These are phyloP conservation scores for Lactarius sanguifluus DNA, from an alignment of 768 basidiomycete species.

Conservation along the genomic window DNA sequence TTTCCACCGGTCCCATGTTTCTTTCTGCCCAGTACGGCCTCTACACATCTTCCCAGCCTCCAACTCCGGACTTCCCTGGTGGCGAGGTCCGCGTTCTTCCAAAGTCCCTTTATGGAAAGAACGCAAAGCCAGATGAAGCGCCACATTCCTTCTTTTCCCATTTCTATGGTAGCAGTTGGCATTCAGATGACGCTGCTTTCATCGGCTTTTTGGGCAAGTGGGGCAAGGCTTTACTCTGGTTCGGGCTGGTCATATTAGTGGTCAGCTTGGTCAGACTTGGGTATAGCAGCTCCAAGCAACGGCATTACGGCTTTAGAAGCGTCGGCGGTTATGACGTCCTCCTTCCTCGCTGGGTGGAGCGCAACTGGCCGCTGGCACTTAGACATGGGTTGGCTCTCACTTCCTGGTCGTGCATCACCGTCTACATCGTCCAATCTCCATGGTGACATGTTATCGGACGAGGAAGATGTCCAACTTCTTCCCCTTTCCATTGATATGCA, in stretches of 20 bases:
- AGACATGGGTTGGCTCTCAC: conserved; percentile 59
- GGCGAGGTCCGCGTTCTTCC: conserved; percentile 86
- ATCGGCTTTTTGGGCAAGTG: conserved; percentile 87
- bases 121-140: conserved; percentile 77
- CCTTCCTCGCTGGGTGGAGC: conserved; percentile 69
- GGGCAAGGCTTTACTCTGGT: conserved; percentile 87
- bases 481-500: conserved; percentile 63
- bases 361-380: conserved; percentile 74
- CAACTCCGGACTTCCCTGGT: conserved; percentile 50
- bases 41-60: conserved; percentile 69
- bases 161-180: conserved; percentile 98
- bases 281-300: conserved; percentile 54
- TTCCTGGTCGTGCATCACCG: conserved; percentile 36
- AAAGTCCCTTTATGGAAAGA: conserved; percentile 98
- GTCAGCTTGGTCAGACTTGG: conserved; percentile 60
- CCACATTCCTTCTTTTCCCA: conserved; percentile 96
- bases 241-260: conserved; percentile 72
- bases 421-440: conserved; percentile 13
- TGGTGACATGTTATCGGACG: conserved; percentile 5
- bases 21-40: conserved; percentile 91
- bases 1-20: conserved; percentile 99
- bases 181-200: conserved; percentile 97
- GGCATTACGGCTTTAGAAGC: conserved; percentile 57
- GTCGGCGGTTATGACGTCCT: conserved; percentile 77
- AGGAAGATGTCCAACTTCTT: conserved; percentile 49